Evolutionary conservation across 495 filamentous ascomycete species (phyloP), one percentile per base, ranked within the genome.

Genomic region (Aspergillus carlsbadensis): DNA sequence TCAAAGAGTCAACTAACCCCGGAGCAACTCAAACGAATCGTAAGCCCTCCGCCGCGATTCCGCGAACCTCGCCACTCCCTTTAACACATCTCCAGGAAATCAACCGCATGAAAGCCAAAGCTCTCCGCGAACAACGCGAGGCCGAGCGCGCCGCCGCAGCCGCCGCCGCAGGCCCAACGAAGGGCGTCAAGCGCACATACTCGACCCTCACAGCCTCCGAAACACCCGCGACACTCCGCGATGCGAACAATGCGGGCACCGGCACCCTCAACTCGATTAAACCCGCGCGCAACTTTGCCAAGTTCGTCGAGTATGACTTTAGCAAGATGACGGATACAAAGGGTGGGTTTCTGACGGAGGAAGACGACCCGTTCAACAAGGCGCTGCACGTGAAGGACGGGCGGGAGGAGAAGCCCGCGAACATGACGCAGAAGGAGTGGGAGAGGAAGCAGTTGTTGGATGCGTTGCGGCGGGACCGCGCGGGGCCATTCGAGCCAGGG

Each of bases 311-410:
- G 56, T 97, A 96, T 70, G 95, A 98, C 74, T 92, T 98, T 61
- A 90, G 87, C 59, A 91, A 91, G 74, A 98, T 98, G 90, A 93
- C 87, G 13, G 94, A 98, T 67, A 97, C 94, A 6, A 96, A 96
- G 63, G 94, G 94, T 39, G 94, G 94, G 0, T 98, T 98, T 69
- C 69, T 98, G 57, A 88, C 85, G 21, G 78, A 80, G 0, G 88
- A 92, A 57, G 94, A 98, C 65, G 94, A 98, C 67, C 94, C 94
- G 1, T 84, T 84, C 68, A 96, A 95, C 64, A 88, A 86, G 54
- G 87, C 85, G 5, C 75, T 96, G 57, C 82, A 90, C 48, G 72
- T 78, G 0, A 72, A 70, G 1, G 71, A 81, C 54, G 66, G 65
- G 6, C 74, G 71, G 54, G 74, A 66, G 18, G 82, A 89, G 65